These are phyloP conservation scores for Davidsoniella neocaledoniae DNA, from an alignment of 2,329 filamentous ascomycete genomes.

Conservation along the genomic window DNA sequence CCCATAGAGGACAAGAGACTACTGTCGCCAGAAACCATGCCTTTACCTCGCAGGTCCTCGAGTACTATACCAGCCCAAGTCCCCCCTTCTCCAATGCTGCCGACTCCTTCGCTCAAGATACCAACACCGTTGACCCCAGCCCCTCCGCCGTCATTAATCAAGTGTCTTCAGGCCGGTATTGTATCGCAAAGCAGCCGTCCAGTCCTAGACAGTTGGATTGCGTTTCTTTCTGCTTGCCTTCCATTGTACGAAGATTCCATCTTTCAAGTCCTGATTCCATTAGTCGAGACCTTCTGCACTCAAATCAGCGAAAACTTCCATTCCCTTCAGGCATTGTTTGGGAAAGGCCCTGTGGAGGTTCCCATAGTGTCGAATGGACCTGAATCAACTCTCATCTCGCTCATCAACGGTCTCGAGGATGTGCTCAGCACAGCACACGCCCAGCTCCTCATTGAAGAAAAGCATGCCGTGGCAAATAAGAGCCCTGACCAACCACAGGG, in stretches of 20 bases:
- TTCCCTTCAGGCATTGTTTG: slow-evolving; percentile 49
- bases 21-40: background rate
- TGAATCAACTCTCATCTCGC: slow-evolving; percentile 61
- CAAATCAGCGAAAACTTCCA: slow-evolving; percentile 61
- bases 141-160: slow-evolving; percentile 57
- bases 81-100: background rate
- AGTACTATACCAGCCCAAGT: background rate
- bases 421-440: slow-evolving; percentile 78
- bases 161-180: slow-evolving; percentile 69
- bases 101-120: slow-evolving; percentile 1
- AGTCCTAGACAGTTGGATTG: slow-evolving; percentile 82
- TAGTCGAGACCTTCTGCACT: slow-evolving; percentile 76
- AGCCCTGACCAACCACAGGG: slow-evolving; percentile 69
- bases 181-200: slow-evolving; percentile 55
- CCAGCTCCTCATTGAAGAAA: slow-evolving; percentile 60
- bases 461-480: slow-evolving; percentile 49
- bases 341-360: slow-evolving; percentile 18
- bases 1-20: slow-evolving; percentile 27
- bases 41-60: no score
- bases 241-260: slow-evolving; percentile 71
- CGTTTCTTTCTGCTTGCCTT: slow-evolving; percentile 66
- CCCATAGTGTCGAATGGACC: slow-evolving; percentile 22
- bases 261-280: slow-evolving; percentile 76
- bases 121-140: slow-evolving; percentile 20
- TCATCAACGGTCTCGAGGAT: slow-evolving; percentile 86